phyloP scores from a whole-genome alignment of 129 eudicot genomes.

The Chrysanthemum lavandulifolium region DNA sequence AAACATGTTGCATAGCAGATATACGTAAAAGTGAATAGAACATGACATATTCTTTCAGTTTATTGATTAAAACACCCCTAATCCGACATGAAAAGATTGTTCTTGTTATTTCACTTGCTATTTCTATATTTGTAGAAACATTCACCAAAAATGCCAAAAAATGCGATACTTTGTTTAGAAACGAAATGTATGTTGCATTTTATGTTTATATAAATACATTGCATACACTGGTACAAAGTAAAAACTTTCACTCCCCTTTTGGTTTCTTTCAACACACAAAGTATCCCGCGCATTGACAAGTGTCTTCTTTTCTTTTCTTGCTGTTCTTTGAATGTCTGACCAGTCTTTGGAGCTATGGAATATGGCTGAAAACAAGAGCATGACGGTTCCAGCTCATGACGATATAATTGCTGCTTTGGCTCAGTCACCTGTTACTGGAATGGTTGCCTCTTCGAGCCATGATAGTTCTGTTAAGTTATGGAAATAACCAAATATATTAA shows the following conservation, averaged over 20 bases:
- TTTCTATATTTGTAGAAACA: not conserved
- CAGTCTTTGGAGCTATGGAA: conserved; percentile 96
- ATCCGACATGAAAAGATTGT: not conserved
- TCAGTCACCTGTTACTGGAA: conserved; percentile 79
- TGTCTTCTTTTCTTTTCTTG: conserved; percentile 1
- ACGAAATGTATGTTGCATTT: not conserved
- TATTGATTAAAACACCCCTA: not conserved
- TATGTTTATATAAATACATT: not conserved
- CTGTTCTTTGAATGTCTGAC: conserved; percentile 10
- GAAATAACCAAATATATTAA: conserved; percentile 49
- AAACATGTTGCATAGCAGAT: too few relatives aligned
- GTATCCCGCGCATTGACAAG: conserved; percentile 1
- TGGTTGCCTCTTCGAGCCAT: conserved; percentile 93
- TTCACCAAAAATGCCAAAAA: too few relatives aligned
- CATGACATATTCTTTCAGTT: not conserved
- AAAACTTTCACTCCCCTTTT: not conserved
- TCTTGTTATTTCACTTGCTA: not conserved
- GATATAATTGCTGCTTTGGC: conserved; percentile 76
- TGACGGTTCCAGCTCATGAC: conserved; percentile 87
- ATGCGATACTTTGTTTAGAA: too few relatives aligned
- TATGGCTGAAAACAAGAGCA: conserved; percentile 93
- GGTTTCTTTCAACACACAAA: not conserved
- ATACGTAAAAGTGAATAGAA: not conserved
- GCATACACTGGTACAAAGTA: not conserved
- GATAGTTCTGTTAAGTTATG: conserved; percentile 85